Evolutionary conservation across 177 flowering plant species (phyloP), one percentile per base, ranked within the genome.

Genomic region (Tripterygium wilfordii): DNA sequence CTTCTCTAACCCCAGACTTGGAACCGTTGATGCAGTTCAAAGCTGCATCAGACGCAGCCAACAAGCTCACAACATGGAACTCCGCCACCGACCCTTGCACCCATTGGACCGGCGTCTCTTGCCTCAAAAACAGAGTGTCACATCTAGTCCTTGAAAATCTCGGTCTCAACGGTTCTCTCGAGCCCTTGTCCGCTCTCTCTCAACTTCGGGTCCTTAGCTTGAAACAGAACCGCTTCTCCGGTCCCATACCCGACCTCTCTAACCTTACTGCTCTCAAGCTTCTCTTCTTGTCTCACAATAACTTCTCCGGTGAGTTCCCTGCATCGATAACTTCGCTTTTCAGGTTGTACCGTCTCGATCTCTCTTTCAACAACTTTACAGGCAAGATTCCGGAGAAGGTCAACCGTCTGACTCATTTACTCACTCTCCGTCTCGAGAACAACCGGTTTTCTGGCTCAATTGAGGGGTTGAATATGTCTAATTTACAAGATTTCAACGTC

Each of bases 341-440:
- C 30, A 53, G 55, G 16, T 78, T 88, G 1, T 78, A 74, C 70
- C 80, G 91, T n/a, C 78, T 89, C 41, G 95, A 86, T 64, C 79
- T 89, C 48, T 82, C 95, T 7, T 47, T 53, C 58, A 88, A 88
- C 60, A 61, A 63, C 50, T 44, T 85, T 15, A 63, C 86, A 45
- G 94, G 91, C 10, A 40, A 47, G 55, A 62, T 85, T 51, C 89
- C 94, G n/a, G 38, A 35, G 8, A 30, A 36, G 1, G 40, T 80
- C 12, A 75, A 70, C 72, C 65, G 47, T 18, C 42, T 88, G 49
- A 58, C 75, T 1, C 86, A 66, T 33, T 60, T 88, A 5, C 64
- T 88, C 9, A 88, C 96, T 27, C 69, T 88, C 10, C 67, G 86
- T 6, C 67, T 88, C 5, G 88, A 88, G 25, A 74, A 24, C 29